phyloP scores from a whole-genome alignment of 805 yeast species.

The Cyberlindnera nakhonratchasimensis region DNA sequence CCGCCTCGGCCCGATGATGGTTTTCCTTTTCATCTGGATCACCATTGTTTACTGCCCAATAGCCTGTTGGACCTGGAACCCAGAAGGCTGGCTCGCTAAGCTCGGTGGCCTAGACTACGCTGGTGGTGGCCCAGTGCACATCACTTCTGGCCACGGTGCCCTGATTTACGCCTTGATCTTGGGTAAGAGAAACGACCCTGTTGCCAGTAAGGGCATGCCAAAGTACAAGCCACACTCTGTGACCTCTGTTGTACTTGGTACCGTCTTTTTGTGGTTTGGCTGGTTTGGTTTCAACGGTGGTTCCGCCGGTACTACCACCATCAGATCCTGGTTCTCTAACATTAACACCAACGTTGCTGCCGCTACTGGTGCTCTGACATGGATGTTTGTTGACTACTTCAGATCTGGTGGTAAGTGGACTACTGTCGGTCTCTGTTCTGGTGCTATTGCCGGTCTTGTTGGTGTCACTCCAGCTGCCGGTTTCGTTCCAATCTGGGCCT shows the following conservation, averaged over 20 bases:
- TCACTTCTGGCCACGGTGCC: slow-evolving; percentile 91
- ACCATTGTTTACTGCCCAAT: slow-evolving; percentile 94
- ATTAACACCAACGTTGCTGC: slow-evolving; percentile 95
- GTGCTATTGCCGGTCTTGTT: slow-evolving; percentile 90
- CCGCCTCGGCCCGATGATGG: slow-evolving; percentile 93
- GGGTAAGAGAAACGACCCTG: slow-evolving; percentile 88
- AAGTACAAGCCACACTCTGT: slow-evolving; percentile 94
- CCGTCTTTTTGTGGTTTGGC: slow-evolving; percentile 95
- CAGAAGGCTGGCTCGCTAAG: slow-evolving; percentile 80
- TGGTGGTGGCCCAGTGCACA: slow-evolving; percentile 98
- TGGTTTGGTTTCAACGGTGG: slow-evolving; percentile 99
- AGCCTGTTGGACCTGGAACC: slow-evolving; percentile 98
- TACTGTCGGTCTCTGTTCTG: slow-evolving; percentile 90
- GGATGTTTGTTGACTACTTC: slow-evolving; percentile 85
- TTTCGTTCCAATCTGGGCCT: slow-evolving; percentile 86
- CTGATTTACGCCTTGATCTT: slow-evolving; percentile 86
- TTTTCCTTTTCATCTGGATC: slow-evolving; percentile 89
- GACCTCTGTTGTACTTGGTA: slow-evolving; percentile 85
- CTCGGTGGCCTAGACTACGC: slow-evolving; percentile 94
- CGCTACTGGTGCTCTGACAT: slow-evolving; percentile 85
- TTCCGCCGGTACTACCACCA: slow-evolving; percentile 88
- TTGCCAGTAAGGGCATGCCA: slow-evolving; percentile 54
- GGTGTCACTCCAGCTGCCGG: slow-evolving; percentile 98
- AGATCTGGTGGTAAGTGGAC: slow-evolving; percentile 89
- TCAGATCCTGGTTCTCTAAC: slow-evolving; percentile 93